Percentiles rank a stretch among this genome's conserved stretches.
Conservation (phyloP, 495 filamentous ascomycete genomes). For the Neurospora sp. region DNA sequence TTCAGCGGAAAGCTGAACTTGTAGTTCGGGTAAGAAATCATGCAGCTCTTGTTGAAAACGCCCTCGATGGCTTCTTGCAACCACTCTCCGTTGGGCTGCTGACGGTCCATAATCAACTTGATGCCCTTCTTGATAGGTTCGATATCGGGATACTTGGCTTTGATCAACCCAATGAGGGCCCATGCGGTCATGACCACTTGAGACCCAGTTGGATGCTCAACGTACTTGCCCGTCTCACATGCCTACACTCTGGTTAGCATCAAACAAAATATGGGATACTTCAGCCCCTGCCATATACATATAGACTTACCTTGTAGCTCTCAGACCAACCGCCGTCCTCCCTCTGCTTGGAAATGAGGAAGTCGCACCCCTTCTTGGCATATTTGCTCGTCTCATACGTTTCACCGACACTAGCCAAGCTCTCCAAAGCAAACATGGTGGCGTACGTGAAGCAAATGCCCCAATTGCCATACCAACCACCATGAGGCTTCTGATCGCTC, state of each 20-base stretch:
- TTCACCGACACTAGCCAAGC: slow-evolving; percentile 71
- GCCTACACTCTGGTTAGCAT: slow-evolving; percentile 27
- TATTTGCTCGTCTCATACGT: slow-evolving; percentile 61
- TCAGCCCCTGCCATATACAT: neutral
- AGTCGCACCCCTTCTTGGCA: slow-evolving; percentile 69
- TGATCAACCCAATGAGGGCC: slow-evolving; percentile 76
- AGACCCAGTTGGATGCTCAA: slow-evolving; percentile 44
- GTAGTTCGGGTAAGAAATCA: slow-evolving; percentile 99
- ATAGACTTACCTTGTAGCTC: slow-evolving; percentile 62
- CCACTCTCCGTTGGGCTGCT: slow-evolving; percentile 88
- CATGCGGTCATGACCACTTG: slow-evolving; percentile 93
- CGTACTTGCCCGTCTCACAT: slow-evolving; percentile 43
- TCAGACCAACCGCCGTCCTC: slow-evolving; percentile 96
- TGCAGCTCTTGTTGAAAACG: slow-evolving; percentile 98
- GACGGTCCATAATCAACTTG: slow-evolving; percentile 73
- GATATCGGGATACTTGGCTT: slow-evolving; percentile 70
- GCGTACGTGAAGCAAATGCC: slow-evolving; percentile 98
- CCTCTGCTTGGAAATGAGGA: slow-evolving; percentile 71
- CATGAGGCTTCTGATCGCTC: slow-evolving; percentile 64
- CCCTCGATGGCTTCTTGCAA: slow-evolving; percentile 91
- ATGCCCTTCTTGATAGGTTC: slow-evolving; percentile 64
- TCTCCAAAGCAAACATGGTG: slow-evolving; percentile 87
- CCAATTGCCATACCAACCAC: slow-evolving; percentile 95
- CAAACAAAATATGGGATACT: neutral
- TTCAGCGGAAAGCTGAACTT: slow-evolving; percentile 95